Percentiles rank a stretch among this genome's conserved stretches.
phyloP scores from a whole-genome alignment of 805 yeast species.

The Ogataea populi-albae region DNA sequence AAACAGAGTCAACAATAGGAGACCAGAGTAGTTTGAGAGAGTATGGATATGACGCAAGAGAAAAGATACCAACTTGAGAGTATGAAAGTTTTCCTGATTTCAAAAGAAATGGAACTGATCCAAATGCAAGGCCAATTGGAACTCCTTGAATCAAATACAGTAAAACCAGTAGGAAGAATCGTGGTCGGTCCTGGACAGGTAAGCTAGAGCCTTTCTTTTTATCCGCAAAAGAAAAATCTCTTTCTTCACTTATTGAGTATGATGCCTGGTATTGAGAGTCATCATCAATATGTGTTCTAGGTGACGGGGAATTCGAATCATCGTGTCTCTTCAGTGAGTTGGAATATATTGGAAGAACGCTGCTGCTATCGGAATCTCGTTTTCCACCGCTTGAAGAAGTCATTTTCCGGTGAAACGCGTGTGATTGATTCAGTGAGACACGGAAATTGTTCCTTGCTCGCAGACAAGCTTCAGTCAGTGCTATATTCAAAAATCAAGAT shows the following conservation, averaged over 20 bases:
- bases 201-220: constrained; percentile 13
- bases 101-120: constrained; percentile 85
- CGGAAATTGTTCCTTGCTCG: no score
- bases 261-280: background rate
- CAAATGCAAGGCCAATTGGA: constrained; percentile 94
- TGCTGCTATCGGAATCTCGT: background rate
- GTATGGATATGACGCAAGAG: constrained; percentile 93
- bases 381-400: constrained; percentile 4
- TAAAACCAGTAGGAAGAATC: constrained; percentile 68
- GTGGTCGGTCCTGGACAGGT: constrained; percentile 57
- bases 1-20: constrained; percentile 90
- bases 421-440: no score
- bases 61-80: constrained; percentile 86
- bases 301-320: constrained; percentile 20
- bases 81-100: constrained; percentile 75
- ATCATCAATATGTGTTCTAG: constrained; percentile 12
- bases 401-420: no score
- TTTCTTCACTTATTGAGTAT: background rate
- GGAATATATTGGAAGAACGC: constrained; percentile 14
- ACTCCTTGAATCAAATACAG: constrained; percentile 91
- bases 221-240: background rate
- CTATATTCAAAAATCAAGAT: no score
- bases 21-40: constrained; percentile 92
- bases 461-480: no score
- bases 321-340: constrained; percentile 22